Conservation (phyloP, 257 asterid genomes). For the Nicotiana attenuata region DNA sequence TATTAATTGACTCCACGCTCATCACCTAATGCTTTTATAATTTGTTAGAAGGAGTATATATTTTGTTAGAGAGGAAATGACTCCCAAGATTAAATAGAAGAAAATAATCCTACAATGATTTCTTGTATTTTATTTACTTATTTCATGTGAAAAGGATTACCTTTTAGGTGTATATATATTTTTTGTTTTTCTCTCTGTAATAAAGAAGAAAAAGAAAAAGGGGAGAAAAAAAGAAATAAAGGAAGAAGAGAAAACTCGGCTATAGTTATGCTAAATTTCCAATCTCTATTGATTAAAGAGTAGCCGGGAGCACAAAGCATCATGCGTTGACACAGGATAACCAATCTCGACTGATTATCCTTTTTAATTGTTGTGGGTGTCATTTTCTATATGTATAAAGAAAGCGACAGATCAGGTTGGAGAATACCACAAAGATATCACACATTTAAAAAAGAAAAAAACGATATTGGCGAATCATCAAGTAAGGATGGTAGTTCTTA, state of each 20-base stretch:
- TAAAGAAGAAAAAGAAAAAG: too few species aligned
- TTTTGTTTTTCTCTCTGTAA: too few species aligned
- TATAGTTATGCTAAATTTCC: too few species aligned
- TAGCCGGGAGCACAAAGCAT: accelerated
- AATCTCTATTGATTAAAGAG: too few species aligned
- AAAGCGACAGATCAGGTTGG: background rate
- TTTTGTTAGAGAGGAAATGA: background rate
- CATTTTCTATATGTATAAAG: background rate
- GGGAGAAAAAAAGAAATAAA: too few species aligned
- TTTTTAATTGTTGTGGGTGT: background rate
- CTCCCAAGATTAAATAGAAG: background rate
- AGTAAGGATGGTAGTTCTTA: background rate
- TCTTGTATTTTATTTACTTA: background rate
- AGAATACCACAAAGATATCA: background rate
- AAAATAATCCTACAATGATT: background rate
- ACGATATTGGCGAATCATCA: background rate
- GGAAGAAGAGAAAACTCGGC: too few species aligned
- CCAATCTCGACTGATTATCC: background rate
- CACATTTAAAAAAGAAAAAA: background rate
- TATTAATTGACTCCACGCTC: background rate
- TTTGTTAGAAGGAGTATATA: background rate
- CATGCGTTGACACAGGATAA: too few species aligned
- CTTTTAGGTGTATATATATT: too few species aligned
- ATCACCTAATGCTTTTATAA: background rate
- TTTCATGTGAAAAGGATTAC: too few species aligned